These are phyloP conservation scores for Fusarium annulatum DNA, from an alignment of 2,329 filamentous ascomycete genomes.

Conservation along the genomic window DNA sequence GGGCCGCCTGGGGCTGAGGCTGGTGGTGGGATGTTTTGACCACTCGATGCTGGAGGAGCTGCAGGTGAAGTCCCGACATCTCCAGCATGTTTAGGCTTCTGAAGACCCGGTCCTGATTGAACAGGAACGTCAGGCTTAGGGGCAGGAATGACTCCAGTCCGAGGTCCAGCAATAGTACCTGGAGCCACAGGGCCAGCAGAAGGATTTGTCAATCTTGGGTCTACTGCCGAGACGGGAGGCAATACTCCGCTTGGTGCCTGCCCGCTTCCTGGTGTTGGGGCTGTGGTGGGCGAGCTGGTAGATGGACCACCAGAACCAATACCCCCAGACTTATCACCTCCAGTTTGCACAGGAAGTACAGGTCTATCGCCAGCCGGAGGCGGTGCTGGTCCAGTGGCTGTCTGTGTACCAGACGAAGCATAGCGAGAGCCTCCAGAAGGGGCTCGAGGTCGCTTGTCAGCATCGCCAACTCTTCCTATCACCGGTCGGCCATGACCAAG, in stretches of 20 bases:
- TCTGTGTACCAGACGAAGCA: not conserved
- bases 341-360: not conserved
- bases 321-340: accelerated
- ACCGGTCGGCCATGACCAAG: not conserved
- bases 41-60: not conserved
- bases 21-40: not conserved
- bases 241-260: not conserved
- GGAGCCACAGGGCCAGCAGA: not conserved
- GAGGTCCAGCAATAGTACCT: not conserved
- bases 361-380: not conserved
- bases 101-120: not conserved
- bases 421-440: not conserved
- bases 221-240: not conserved
- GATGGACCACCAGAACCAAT: not conserved
- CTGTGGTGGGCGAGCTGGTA: accelerated
- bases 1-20: not conserved
- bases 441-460: not conserved
- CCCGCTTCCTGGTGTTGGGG: accelerated
- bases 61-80: not conserved
- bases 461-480: not conserved
- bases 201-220: not conserved
- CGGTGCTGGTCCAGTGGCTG: accelerated
- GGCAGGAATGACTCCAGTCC: not conserved
- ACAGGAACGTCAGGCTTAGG: not conserved
- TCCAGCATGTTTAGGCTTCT: not conserved